Evolutionary conservation across 441 rosid genomes (phyloP), one percentile per base, ranked within the genome.

Genomic region (Eutrema salsugineum): DNA sequence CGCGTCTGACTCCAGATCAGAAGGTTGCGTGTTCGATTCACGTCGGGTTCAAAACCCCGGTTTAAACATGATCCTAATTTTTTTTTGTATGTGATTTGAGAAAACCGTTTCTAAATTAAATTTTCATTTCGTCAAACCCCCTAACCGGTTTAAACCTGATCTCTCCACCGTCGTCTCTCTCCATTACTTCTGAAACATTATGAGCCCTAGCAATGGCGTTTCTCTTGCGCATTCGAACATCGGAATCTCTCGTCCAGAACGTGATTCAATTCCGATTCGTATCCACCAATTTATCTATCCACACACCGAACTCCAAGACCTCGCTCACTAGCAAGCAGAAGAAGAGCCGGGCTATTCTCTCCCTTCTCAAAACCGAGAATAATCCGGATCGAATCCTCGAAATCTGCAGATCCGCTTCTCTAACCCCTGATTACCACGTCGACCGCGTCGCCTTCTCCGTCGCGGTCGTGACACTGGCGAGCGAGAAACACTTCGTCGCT

Each of bases 1-100:
- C 97, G 97, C 91, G 95, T 93, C 97, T 86, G 96, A 91, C 97
- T 93, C 97, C 95, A 86, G 94, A 87, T 91, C 94, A 88, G 91
- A 95, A 95, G 98, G 95, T 89, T 93, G 94, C 91, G 91, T 86
- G 96, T 88, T 89, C 88, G 91, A 89, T 88, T 89, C 85, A 89
- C 89, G 91, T 91, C 85, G 86, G 87, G 91, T 87, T 88, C 71
- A 69, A 47, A 22, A 47, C 54, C 71, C 77, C 77, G 65, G 70
- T 63, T 36, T 33, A 10, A 2, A 4, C 68, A 33, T 24, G 60
- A 48, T 65, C 72, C 66, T 10, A 6, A 16, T 0, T 16, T 48
- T 66, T 54, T n/a, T 9, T 5, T 12, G 44, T 32, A 6, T 27
- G 20, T 55, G 44, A 54, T 30, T 55, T 15, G n/a, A 40, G 30